Conservation (phyloP, 371 early-diverging fungal genomes). For the Lichtheimia hyalospora region DNA sequence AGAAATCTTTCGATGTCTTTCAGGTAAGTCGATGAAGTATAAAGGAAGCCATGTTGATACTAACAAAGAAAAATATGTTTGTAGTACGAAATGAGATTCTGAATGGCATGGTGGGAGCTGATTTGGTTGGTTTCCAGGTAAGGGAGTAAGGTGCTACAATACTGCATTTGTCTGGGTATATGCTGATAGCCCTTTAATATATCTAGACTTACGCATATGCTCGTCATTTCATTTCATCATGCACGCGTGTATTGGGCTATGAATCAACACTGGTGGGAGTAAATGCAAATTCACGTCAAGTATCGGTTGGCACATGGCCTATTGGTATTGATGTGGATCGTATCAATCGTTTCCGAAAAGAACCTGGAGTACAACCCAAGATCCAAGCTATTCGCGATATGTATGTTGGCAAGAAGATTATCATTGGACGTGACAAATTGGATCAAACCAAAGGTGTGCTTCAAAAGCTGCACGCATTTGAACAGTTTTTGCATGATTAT, state of each 20-base stretch:
- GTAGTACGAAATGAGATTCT: conserved; percentile 87
- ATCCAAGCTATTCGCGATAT: conserved; percentile 78
- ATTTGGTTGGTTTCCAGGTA: conserved; percentile 91
- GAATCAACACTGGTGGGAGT: conserved; percentile 89
- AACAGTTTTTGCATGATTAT: conserved; percentile 85
- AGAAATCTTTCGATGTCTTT: conserved; percentile 10
- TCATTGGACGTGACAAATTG: conserved; percentile 97
- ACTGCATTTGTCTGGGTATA: conserved; percentile 3
- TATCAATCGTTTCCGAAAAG: conserved; percentile 38
- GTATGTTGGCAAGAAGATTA: conserved; percentile 92
- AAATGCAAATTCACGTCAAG: conserved; percentile 69
- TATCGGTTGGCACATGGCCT: conserved; percentile 89
- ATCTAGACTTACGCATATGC: conserved; percentile 90
- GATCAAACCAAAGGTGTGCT: conserved; percentile 98
- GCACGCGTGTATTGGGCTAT: conserved; percentile 86
- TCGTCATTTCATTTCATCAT: conserved; percentile 93
- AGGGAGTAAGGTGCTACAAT: not conserved
- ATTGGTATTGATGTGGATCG: conserved; percentile 92
- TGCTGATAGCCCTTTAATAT: not conserved
- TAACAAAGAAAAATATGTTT: too few relatives aligned
- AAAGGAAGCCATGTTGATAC: not conserved
- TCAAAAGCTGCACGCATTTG: conserved; percentile 95
- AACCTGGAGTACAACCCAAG: conserved; percentile 61
- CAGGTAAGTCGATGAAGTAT: conserved; percentile 2
- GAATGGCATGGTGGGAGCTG: conserved; percentile 88